These are phyloP conservation scores for Penicillium nucicola DNA, from an alignment of 495 filamentous ascomycete genomes.

Conservation along the genomic window DNA sequence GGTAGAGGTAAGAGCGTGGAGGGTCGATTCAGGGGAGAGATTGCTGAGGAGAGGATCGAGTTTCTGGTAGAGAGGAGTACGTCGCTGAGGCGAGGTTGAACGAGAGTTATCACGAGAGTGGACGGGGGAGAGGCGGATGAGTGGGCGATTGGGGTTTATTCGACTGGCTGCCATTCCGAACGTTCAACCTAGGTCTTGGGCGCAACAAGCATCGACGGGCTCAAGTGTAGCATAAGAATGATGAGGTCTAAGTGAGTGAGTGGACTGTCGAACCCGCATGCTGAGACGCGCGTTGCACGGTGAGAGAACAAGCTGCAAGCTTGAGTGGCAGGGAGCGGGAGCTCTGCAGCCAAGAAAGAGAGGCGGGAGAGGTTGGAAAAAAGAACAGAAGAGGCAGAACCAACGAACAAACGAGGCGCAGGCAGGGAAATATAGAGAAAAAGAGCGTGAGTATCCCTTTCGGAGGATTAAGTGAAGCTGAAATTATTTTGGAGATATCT, in stretches of 20 bases:
- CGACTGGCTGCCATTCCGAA: conserved; percentile 38
- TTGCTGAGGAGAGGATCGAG: conserved; percentile 52
- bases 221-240: conserved; percentile 20
- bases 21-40: conserved; percentile 53
- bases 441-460: background rate
- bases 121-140: conserved; percentile 27
- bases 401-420: background rate
- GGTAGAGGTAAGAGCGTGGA: conserved; percentile 52
- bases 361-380: background rate
- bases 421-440: background rate
- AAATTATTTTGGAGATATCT: conserved; percentile 5
- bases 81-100: conserved; percentile 25
- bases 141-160: conserved; percentile 24
- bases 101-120: conserved; percentile 25
- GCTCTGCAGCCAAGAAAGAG: background rate
- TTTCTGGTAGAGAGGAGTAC: conserved; percentile 26
- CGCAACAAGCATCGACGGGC: conserved; percentile 5
- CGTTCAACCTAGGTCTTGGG: conserved; percentile 8
- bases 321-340: too few species aligned
- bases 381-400: background rate
- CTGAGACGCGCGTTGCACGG: conserved; percentile 19
- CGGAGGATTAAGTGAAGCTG: conserved; percentile 8
- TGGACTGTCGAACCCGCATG: conserved; percentile 30
- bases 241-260: conserved; percentile 20
- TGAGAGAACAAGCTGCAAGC: too few species aligned